A percentile compares a stretch with the other conserved stretches of the same genome.
Conservation (phyloP, 2,329 filamentous ascomycete genomes). For the Pseudonectria foliicola region DNA sequence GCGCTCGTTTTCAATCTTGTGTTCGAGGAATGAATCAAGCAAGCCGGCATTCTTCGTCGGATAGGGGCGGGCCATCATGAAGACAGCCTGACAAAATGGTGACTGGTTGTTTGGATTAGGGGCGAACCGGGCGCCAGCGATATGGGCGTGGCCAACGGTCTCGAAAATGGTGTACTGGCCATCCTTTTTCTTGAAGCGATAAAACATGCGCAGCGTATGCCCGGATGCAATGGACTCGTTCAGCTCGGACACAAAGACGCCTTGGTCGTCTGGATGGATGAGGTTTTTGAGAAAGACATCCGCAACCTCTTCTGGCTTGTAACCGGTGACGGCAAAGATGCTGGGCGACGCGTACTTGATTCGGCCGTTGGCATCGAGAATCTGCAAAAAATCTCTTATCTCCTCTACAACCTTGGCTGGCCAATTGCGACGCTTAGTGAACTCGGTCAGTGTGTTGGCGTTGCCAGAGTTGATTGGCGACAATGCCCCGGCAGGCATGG, state of each 20-base stretch:
- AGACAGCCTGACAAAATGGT: conserved; percentile 78
- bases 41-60: conserved; percentile 80
- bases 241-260: conserved; percentile 78
- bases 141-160: conserved; percentile 85
- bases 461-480: conserved; percentile 26
- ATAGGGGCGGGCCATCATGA: conserved; percentile 87
- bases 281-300: conserved; percentile 73
- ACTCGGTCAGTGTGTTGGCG: conserved; percentile 46
- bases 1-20: conserved; percentile 93
- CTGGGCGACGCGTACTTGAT: conserved; percentile 84
- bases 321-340: conserved; percentile 67
- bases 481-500: conserved; percentile 34
- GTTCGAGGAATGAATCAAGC: conserved; percentile 88
- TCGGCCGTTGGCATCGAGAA: conserved; percentile 76
- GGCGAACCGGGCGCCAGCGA: conserved; percentile 60
- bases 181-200: conserved; percentile 71
- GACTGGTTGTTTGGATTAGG: conserved; percentile 57
- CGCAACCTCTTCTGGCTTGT: conserved; percentile 60
- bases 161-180: conserved; percentile 75
- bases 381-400: conserved; percentile 80
- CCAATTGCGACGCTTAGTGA: conserved; percentile 65
- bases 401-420: conserved; percentile 84
- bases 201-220: conserved; percentile 76
- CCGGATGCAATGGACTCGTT: conserved; percentile 81
- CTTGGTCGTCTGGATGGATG: conserved; percentile 79